Evolutionary conservation across 164 flowering plant genomes (phyloP), one percentile per base, ranked within the genome.

Genomic region (Paratinospora sagittata): DNA sequence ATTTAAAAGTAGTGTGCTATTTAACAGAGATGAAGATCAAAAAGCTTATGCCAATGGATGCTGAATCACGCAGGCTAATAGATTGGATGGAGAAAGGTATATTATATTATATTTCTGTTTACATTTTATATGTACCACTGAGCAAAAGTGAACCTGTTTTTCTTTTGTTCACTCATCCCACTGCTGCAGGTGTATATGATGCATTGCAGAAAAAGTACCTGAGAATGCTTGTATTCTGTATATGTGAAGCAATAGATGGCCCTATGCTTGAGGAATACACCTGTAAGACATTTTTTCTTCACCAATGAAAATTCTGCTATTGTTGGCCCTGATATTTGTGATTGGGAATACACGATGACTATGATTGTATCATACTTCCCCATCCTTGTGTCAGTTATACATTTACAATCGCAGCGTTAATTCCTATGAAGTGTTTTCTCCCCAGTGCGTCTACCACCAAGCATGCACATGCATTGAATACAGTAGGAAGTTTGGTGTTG

Each of bases 71-170:
- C 27, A 86, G 97, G 74, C 81, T 94, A 68, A 89, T 94, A 65
- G 97, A 94, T 73, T 91, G 98, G 97, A 92, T 94, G 98, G 97
- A 94, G 80, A 91, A 94, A 87, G 97, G 97, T 79, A 74, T 8
- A 64, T 70, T 27, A 33, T 3, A 63, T 27, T 23, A 26, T 33
- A 30, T 26, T 49, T 47, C 11, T 30, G 6, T 52, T 14, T 6
- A 6, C 61, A 8, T 43, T 27, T 71, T 34, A 63, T 41, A 3
- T 11, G 9, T 41, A 41, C 4, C 45, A 41, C 11, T 6, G 21
- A 13, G 58, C 36, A 66, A 36, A 34, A 66, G 23, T 66, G 26
- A 1, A 65, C 24, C 49, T 19, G 47, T 37, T 67, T 27, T 23
- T 61, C 26, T 14, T 17, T 39, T 45, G 64, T n/a, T 63, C 64